A percentile compares a stretch with the other conserved stretches of the same genome.
Conservation (phyloP, 768 basidiomycete species). For the Suillus placidus region DNA sequence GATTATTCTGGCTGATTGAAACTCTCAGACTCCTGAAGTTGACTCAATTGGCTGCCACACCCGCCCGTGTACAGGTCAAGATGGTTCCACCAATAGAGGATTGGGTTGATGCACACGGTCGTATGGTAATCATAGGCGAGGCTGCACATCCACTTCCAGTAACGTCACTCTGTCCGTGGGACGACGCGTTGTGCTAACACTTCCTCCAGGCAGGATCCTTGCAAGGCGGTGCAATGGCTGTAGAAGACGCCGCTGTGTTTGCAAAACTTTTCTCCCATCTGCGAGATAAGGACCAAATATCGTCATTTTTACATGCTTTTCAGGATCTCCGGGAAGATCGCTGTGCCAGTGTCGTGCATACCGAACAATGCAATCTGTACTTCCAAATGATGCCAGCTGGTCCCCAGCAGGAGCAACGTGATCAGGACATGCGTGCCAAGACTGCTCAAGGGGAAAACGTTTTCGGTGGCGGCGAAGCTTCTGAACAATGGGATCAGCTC, state of each 20-base stretch:
- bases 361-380: constrained; percentile 47
- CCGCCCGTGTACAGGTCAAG: constrained; percentile 41
- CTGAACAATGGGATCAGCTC: constrained; percentile 53
- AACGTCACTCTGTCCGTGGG: constrained; percentile 5
- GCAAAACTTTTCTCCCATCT: constrained; percentile 62
- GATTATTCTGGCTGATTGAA: background rate
- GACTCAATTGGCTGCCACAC: constrained; percentile 36
- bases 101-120: constrained; percentile 51
- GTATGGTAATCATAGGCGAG: constrained; percentile 58
- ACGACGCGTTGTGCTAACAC: background rate
- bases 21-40: constrained; percentile 40
- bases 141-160: constrained; percentile 62
- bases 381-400: constrained; percentile 49
- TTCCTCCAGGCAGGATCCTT: constrained; percentile 51
- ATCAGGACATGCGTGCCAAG: constrained; percentile 41
- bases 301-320: constrained; percentile 53
- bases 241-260: constrained; percentile 66
- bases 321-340: constrained; percentile 61
- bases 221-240: constrained; percentile 51
- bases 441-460: constrained; percentile 50
- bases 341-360: constrained; percentile 46
- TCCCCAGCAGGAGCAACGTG: constrained; percentile 47
- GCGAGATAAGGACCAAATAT: constrained; percentile 47
- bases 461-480: constrained; percentile 32
- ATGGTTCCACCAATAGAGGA: constrained; percentile 45